Conservation (phyloP, 768 basidiomycete species). For the Leucogyrophana mollusca region DNA sequence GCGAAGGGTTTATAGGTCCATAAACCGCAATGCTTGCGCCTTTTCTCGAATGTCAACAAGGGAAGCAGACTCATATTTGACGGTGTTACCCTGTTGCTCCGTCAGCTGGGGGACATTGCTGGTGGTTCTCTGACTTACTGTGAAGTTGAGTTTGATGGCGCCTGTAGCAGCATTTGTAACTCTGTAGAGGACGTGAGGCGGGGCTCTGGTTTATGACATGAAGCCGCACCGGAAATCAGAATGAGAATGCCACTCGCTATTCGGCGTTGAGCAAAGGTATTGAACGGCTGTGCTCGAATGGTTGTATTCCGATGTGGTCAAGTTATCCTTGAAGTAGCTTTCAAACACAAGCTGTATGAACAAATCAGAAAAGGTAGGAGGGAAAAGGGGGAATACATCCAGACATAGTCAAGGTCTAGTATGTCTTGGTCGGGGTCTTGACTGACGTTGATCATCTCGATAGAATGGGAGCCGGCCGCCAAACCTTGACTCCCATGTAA, state of each 20-base stretch:
- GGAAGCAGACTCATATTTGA: neutral
- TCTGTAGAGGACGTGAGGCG: neutral
- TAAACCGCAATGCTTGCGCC: neutral
- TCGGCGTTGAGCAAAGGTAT: neutral
- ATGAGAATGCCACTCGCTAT: neutral
- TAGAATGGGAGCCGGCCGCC: slow-evolving; percentile 5
- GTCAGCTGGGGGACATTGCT: too few species aligned
- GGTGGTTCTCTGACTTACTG: neutral
- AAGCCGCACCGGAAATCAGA: neutral
- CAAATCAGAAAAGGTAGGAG: neutral
- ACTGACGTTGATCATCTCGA: slow-evolving; percentile 12
- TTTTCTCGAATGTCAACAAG: neutral
- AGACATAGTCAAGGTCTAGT: slow-evolving; percentile 13
- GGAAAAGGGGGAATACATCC: neutral
- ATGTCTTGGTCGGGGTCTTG: neutral
- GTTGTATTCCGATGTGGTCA: neutral
- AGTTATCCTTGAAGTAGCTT: neutral
- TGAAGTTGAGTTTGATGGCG: neutral
- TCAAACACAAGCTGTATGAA: neutral
- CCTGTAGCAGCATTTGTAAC: neutral
- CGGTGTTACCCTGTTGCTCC: too few species aligned
- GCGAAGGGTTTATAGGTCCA: neutral
- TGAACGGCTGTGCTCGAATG: neutral
- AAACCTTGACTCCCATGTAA: slow-evolving; percentile 3
- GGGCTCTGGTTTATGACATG: too few species aligned